phyloP scores from a whole-genome alignment of 345 rosid genomes.

The Erysimum cheiranthoides region DNA sequence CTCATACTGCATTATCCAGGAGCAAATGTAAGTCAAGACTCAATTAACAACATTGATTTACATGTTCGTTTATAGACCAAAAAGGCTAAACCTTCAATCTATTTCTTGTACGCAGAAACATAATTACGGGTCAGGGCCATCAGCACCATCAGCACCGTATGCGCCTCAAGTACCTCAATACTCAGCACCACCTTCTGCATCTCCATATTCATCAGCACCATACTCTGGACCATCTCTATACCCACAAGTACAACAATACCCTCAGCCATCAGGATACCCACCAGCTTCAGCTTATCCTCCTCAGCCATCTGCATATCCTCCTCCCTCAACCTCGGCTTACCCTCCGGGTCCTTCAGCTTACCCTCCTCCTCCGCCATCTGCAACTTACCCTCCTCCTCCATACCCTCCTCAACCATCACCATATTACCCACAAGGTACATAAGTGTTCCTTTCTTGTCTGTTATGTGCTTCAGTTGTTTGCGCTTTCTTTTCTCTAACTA shows the following conservation, averaged over 20 bases:
- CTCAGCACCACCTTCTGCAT: slow-evolving; percentile 46
- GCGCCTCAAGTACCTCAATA: slow-evolving; percentile 47
- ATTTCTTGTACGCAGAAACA: slow-evolving; percentile 55
- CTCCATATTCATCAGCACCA: slow-evolving; percentile 47
- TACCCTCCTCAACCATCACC: slow-evolving; percentile 54
- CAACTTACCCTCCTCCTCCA: slow-evolving; percentile 54
- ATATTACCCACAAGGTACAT: slow-evolving; percentile 61
- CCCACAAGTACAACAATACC: slow-evolving; percentile 43
- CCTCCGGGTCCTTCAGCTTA: slow-evolving; percentile 53
- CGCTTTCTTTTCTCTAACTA: neutral
- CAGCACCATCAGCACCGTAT: slow-evolving; percentile 54
- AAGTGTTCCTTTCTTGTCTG: neutral
- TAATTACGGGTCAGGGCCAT: slow-evolving; percentile 43
- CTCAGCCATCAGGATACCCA: slow-evolving; percentile 51
- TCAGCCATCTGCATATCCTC: slow-evolving; percentile 52
- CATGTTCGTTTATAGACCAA: neutral
- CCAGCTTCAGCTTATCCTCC: slow-evolving; percentile 53
- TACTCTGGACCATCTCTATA: slow-evolving; percentile 44
- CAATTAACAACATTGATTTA: neutral
- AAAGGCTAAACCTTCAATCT: slow-evolving; percentile 11
- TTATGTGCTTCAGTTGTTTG: neutral
- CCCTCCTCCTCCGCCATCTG: slow-evolving; percentile 51
- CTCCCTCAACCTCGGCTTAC: slow-evolving; percentile 42
- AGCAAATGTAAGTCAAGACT: slow-evolving; percentile 57
- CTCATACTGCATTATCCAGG: slow-evolving; percentile 70